Evolutionary conservation across 2,329 filamentous ascomycete species (phyloP), one percentile per base, ranked within the genome.

Genomic region (Ophiostoma australiae): DNA sequence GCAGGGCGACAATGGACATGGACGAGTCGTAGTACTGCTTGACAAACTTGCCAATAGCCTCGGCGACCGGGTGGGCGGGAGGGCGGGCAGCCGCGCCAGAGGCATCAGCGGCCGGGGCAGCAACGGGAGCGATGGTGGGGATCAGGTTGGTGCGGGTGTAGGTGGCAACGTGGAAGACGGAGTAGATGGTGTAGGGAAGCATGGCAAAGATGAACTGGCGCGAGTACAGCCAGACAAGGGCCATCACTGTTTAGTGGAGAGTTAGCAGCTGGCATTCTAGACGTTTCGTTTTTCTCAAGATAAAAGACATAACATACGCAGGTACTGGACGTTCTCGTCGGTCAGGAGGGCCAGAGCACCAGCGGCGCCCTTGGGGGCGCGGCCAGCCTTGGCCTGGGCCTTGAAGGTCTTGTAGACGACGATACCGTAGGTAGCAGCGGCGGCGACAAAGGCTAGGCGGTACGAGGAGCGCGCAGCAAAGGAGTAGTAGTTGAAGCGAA

Each of bases 311-410:
- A 10, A 41, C 93, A 79, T 86, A 98, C 95, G 85, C 73, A 99
- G 86, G 80, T 99, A 99, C 82, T 98, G 95, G 69, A 99, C 92
- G 81, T 99, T 99, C 86, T 99, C 95, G 80, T 99, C 95, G 15
- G 88, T 85, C 71, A 90, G 84, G 75, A 97, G 83, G 73, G 89
- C 86, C 72, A 94, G 70, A 68, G 86, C 80, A 72, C 91, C 87
- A 69, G 80, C 72, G 1, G 72, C 70, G 27, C 82, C 79, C 78
- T 87, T 76, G 89, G 80, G 79, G 84, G 89, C 73, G 84, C 72
- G 72, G 70, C 74, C 74, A 15, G 52, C 85, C 86, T 92, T 91
- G 76, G 94, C 92, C 75, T 94, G 90, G 84, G 70, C 68, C 70
- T 70, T 70, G 68, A 94, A 92, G 72, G 93, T 94, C 88, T 99